Evolutionary conservation across 345 rosid species (phyloP).

Genomic region (Noccaea bulbosa): DNA sequence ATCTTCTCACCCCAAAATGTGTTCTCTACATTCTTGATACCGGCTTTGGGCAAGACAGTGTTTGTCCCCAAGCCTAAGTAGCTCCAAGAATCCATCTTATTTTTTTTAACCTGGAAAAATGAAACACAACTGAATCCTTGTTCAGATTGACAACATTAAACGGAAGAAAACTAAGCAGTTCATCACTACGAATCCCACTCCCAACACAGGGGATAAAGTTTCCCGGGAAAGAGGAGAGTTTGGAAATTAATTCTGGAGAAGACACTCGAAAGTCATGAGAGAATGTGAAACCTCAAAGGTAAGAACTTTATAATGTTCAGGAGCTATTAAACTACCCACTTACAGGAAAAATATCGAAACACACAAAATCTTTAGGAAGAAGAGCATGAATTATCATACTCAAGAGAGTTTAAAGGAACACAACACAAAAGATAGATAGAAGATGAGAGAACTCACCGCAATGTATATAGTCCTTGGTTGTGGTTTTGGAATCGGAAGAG

Average conservation of each 20-base stretch:
- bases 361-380: background rate
- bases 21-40: constrained; percentile 48
- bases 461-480: background rate
- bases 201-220: background rate
- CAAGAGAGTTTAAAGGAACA: background rate
- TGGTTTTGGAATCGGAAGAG: constrained; percentile 16
- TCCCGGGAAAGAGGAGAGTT: background rate
- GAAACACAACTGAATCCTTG: constrained; percentile 19
- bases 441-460: constrained; percentile 10
- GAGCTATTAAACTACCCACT: background rate
- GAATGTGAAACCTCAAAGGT: constrained; percentile 9
- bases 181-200: background rate
- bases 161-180: background rate
- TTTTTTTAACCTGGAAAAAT: constrained; percentile 20
- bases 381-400: background rate
- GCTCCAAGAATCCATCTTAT: constrained; percentile 67
- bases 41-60: constrained; percentile 44
- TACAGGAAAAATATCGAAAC: background rate
- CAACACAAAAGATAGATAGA: background rate
- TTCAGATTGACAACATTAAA: constrained; percentile 13
- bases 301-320: constrained; percentile 2
- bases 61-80: constrained; percentile 52
- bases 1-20: constrained; percentile 66
- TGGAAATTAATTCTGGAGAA: constrained; percentile 7
- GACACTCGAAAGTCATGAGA: background rate